Evolutionary conservation across 192 early-diverging fungal genomes (phyloP).

Genomic region (Haplosporangium gracile): DNA sequence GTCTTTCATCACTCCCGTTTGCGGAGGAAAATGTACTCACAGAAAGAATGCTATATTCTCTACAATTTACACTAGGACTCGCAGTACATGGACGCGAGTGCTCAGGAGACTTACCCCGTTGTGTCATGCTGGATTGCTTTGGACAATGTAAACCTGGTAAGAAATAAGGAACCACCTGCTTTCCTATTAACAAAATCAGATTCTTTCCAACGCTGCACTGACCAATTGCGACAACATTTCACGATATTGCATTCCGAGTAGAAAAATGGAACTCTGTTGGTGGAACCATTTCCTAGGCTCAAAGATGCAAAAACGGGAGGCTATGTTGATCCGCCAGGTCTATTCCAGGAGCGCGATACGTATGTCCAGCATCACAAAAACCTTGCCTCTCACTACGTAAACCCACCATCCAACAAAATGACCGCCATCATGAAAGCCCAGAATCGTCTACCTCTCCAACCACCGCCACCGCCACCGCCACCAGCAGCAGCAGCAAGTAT

Average conservation of each 20-base stretch:
- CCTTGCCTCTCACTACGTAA: slow-evolving; percentile 18
- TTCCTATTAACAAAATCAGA: background rate
- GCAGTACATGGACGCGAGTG: slow-evolving; percentile 37
- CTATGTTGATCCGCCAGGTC: background rate
- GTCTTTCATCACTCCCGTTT: background rate
- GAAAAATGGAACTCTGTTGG: slow-evolving; percentile 36
- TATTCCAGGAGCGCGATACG: background rate
- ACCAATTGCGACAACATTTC: background rate
- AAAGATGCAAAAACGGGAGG: background rate
- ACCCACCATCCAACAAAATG: background rate
- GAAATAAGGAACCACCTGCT: background rate
- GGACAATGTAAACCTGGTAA: slow-evolving; percentile 46
- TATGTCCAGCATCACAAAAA: slow-evolving; percentile 19
- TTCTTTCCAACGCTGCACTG: background rate
- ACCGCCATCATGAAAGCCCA: background rate
- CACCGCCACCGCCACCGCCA: background rate
- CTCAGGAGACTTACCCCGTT: slow-evolving; percentile 17
- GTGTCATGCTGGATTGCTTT: slow-evolving; percentile 50
- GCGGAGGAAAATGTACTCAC: background rate
- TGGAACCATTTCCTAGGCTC: slow-evolving; percentile 38
- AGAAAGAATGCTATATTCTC: background rate
- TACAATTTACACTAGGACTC: slow-evolving; percentile 21
- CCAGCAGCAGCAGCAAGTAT: background rate
- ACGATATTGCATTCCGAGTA: background rate
- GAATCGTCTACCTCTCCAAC: background rate